Evolutionary conservation across 257 asterid species (phyloP).

Genomic region (Solanum okadae): DNA sequence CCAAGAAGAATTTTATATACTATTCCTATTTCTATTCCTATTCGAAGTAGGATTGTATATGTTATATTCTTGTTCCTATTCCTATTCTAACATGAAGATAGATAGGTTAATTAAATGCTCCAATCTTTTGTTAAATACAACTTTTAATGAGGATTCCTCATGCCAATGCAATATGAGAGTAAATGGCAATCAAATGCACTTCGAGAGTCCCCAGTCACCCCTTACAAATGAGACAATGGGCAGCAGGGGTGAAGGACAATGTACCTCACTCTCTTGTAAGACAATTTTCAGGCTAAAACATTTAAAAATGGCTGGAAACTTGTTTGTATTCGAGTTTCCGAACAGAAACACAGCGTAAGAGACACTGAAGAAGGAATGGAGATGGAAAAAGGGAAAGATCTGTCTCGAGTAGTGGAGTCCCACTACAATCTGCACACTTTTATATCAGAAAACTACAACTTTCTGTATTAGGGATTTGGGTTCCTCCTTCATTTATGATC

Average conservation of each 20-base stretch:
- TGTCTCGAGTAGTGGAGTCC: background rate
- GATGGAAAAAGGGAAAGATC: background rate
- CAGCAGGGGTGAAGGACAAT: background rate
- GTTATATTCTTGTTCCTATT: background rate
- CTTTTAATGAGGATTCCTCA: background rate
- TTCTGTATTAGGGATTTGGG: background rate
- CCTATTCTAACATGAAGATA: background rate
- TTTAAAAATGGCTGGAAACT: background rate
- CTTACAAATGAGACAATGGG: background rate
- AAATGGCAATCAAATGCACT: background rate
- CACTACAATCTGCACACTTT: background rate
- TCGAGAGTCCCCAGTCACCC: background rate
- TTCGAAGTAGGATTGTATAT: background rate
- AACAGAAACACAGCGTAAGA: background rate
- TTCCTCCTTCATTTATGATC: background rate
- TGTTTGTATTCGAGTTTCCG: background rate
- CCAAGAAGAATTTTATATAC: background rate
- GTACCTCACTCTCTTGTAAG: background rate
- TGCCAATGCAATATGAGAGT: background rate
- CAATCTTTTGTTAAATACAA: background rate
- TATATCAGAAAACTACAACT: background rate
- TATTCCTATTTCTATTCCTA: background rate
- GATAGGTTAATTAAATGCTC: background rate
- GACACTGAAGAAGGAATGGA: background rate
- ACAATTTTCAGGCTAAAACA: background rate